A percentile compares a stretch with the other conserved stretches of the same genome.
phyloP scores from a whole-genome alignment of 2,329 filamentous ascomycete genomes.

The Clonostachys byssicola region DNA sequence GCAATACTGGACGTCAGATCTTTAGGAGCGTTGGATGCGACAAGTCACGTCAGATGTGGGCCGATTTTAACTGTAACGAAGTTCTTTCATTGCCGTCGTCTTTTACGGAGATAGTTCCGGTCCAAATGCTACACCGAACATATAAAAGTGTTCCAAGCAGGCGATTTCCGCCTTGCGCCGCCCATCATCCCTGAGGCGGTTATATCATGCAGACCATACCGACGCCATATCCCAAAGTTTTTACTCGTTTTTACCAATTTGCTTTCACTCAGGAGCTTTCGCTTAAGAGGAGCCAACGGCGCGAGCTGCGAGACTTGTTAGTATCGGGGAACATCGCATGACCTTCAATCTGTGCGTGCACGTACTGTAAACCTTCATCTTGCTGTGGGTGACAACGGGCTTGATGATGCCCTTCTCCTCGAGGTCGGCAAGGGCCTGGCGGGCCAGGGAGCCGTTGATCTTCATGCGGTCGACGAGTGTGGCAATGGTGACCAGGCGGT shows the following conservation, averaged over 20 bases:
- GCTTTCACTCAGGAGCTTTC: slow-evolving; percentile 20
- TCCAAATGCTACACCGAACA: slow-evolving; percentile 32
- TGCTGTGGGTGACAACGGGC: slow-evolving; percentile 94
- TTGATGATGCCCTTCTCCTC: slow-evolving; percentile 99
- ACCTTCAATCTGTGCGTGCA: neutral
- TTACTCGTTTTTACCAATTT: slow-evolving; percentile 11
- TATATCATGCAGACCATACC: slow-evolving; percentile 27
- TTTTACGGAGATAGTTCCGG: slow-evolving; percentile 29
- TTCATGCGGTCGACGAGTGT: slow-evolving; percentile 99
- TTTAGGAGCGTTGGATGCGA: no score
- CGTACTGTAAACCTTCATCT: slow-evolving; percentile 96
- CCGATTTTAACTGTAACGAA: slow-evolving; percentile 1
- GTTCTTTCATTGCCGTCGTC: slow-evolving; percentile 30
- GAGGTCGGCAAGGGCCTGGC: slow-evolving; percentile 83
- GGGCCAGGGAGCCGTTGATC: slow-evolving; percentile 98
- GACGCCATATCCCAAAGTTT: slow-evolving; percentile 27
- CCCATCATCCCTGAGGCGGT: slow-evolving; percentile 24
- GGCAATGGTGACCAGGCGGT: slow-evolving; percentile 98
- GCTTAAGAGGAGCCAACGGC: slow-evolving; percentile 50
- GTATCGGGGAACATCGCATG: slow-evolving; percentile 4
- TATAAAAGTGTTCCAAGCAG: slow-evolving; percentile 31
- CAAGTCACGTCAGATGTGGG: no score
- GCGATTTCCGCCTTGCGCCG: slow-evolving; percentile 26
- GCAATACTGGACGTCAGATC: no score
- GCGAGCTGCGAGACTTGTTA: slow-evolving; percentile 44